Conservation (phyloP, 176 grass and related monocot genomes). For the Phyllostachys edulis region DNA sequence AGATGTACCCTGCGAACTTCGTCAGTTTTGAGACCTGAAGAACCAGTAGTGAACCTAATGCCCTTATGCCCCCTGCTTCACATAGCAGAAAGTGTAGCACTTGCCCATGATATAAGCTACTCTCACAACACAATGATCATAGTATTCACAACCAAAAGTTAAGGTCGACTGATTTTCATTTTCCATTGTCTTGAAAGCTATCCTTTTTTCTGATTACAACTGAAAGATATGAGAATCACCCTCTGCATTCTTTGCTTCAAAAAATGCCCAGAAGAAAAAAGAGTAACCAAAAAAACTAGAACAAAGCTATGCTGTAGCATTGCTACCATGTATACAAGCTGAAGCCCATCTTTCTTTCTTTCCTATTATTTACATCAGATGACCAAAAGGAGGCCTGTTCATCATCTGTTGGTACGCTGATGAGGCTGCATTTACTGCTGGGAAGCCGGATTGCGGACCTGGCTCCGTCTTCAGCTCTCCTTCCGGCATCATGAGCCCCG, state of each 20-base stretch:
- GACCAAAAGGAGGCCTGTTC: constrained; percentile 63
- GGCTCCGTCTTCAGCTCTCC: constrained; percentile 59
- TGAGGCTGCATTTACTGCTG: constrained; percentile 25
- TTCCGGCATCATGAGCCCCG: constrained; percentile 59
- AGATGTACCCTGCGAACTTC: background rate
- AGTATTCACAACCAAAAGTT: constrained; percentile 3
- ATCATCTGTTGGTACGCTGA: constrained; percentile 72
- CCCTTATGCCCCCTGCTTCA: background rate
- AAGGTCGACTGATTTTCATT: constrained; percentile 22
- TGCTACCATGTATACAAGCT: constrained; percentile 44
- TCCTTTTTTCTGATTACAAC: constrained; percentile 24
- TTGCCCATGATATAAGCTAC: background rate
- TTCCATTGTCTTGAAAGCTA: background rate
- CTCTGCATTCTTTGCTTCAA: constrained; percentile 35
- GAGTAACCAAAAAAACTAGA: constrained; percentile 21
- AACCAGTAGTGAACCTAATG: background rate
- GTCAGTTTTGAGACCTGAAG: background rate
- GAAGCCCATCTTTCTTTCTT: constrained; percentile 42
- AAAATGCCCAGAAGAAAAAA: constrained; percentile 3
- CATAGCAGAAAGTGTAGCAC: background rate
- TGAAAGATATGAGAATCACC: constrained; percentile 3
- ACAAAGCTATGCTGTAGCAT: constrained; percentile 31
- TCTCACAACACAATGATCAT: background rate
- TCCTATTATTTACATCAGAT: constrained; percentile 82
- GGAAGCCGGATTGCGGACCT: constrained; percentile 23